A percentile compares a stretch with the other conserved stretches of the same genome.
These are phyloP conservation scores for Garcia nutans DNA, from an alignment of 345 rosid genomes.

Conservation along the genomic window DNA sequence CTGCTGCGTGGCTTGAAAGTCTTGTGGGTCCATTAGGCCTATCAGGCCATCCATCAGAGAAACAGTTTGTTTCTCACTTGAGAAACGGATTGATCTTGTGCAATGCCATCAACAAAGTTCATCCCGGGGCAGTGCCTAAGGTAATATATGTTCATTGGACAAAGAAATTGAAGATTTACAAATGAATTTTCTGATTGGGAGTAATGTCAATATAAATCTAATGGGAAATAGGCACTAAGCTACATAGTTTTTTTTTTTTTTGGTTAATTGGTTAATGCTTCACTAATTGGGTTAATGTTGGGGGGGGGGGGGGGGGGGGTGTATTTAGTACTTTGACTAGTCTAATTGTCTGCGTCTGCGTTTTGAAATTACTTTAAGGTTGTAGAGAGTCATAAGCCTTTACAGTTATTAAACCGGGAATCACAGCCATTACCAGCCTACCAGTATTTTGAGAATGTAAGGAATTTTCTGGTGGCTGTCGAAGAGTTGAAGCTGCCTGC, in stretches of 20 bases:
- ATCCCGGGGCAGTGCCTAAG: conserved; percentile 82
- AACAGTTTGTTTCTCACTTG: conserved; percentile 79
- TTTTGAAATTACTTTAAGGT: conserved; percentile 44
- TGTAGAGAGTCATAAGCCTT: conserved; percentile 59
- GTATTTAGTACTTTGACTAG: neutral
- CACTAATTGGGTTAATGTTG: neutral
- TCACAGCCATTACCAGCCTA: conserved; percentile 71
- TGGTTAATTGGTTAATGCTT: neutral
- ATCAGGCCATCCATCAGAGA: conserved; percentile 65
- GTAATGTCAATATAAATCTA: neutral
- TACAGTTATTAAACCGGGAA: conserved; percentile 52
- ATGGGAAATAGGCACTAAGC: neutral
- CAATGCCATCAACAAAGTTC: conserved; percentile 79
- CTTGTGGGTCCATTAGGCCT: conserved; percentile 69
- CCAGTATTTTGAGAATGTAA: conserved; percentile 91
- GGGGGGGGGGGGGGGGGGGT: too few relatives aligned
- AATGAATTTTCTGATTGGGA: neutral
- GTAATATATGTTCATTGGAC: conserved; percentile 28
- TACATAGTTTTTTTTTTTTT: too few relatives aligned
- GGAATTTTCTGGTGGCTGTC: conserved; percentile 77
- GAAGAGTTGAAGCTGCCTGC: conserved; percentile 76
- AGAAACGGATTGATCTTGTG: conserved; percentile 86
- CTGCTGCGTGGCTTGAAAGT: conserved; percentile 68
- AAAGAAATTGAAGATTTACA: neutral
- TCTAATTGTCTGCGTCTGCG: conserved; percentile 2